Base-by-base conservation (phyloP, 306 rosid genomes). In the Vigna trinervia region DNA sequence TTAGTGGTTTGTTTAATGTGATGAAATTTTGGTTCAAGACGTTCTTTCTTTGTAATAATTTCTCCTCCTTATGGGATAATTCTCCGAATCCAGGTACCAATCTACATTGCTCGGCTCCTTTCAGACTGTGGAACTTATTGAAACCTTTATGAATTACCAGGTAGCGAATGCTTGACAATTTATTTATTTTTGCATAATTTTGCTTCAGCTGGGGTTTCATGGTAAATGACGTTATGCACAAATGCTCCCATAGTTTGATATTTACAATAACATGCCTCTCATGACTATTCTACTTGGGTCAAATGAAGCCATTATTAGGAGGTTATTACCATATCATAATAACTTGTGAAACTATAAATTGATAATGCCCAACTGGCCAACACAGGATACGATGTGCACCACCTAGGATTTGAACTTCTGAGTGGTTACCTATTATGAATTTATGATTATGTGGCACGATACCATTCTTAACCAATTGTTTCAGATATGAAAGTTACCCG, bases 141-240 rank as follows among this genome's bases (percentile, higher is more conserved):
- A 95, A 86, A 95, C 98, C 74, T 95, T 92, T 81, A 90, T 95
- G 98, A 95, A 95, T 78, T 95, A 95, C 72, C 97, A 95, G 97
- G 98, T 95, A 85, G 73, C 60, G 50, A 84, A 70, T 63, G 45
- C 23, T 65, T 74, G 26, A 12, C 74, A 41, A 14, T 6, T 52
- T 8, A 17, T 28, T 12, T 26, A 6, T 39, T 63, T 26, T 64
- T 64, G 14, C 43, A 34, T 26, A 8, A 3, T 73, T 80, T 61
- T 45, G 3, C 58, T 51, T 47, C 58, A 15, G 64, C 60, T 39
- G 20, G 52, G 69, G 6, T 73, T 38, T 64, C 57, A 30, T 58
- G 69, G 23, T 19, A 28, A 14, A 36, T 36, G 41, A 36, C 8
- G 19, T 45, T 77, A 9, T 65, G 43, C 53, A 45, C 41, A 43